Conservation (phyloP, 2,329 filamentous ascomycete genomes). For the Davidsoniella neocaledoniae region DNA sequence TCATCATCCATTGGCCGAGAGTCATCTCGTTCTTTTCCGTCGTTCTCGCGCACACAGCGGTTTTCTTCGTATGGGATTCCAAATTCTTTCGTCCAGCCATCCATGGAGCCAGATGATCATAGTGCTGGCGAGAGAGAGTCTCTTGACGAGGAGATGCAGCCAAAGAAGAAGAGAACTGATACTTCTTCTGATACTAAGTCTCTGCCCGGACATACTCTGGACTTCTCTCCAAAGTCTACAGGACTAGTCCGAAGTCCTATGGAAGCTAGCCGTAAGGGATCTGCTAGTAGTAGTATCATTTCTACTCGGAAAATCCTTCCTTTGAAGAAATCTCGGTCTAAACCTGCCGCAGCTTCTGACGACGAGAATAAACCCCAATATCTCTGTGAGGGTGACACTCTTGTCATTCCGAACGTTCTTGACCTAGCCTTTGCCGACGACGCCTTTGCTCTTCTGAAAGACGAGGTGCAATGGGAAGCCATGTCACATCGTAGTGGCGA, state of each 20-base stretch:
- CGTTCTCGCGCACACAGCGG: neutral
- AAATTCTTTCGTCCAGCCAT: slow-evolving; percentile 1
- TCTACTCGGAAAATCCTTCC: too few species aligned
- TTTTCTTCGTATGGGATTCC: neutral
- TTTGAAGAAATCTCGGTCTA: too few species aligned
- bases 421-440: slow-evolving; percentile 35
- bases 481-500: slow-evolving; percentile 89
- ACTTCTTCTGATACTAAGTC: too few species aligned
- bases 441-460: slow-evolving; percentile 52
- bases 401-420: slow-evolving; percentile 54
- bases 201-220: too few species aligned
- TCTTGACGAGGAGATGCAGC: too few species aligned
- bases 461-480: slow-evolving; percentile 71
- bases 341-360: too few species aligned
- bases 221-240: too few species aligned
- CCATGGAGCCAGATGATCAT: neutral
- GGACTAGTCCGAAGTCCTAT: too few species aligned
- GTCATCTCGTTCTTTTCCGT: neutral
- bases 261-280: too few species aligned
- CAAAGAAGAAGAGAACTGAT: neutral
- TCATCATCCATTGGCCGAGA: slow-evolving; percentile 1
- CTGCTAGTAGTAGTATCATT: too few species aligned
- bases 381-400: slow-evolving; percentile 69
- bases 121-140: neutral
- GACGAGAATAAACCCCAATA: neutral